Evolutionary conservation across 2,329 filamentous ascomycete species (phyloP).

Genomic region (Huntiella abstrusa): DNA sequence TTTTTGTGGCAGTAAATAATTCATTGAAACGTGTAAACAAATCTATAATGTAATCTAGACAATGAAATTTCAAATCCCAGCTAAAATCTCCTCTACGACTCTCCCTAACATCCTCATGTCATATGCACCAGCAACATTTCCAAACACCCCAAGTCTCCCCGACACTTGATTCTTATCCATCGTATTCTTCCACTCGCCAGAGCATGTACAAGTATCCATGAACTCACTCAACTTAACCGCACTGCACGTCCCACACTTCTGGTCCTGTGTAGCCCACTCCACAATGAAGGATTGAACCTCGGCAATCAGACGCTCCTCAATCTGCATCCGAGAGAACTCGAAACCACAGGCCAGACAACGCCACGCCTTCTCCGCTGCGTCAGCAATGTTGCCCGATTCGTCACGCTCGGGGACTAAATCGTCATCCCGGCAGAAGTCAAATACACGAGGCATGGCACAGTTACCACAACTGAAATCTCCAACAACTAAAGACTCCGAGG

Average conservation of each 20-base stretch:
- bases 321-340: conserved; percentile 55
- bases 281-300: conserved; percentile 57
- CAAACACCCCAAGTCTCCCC: conserved; percentile 48
- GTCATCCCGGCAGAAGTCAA: conserved; percentile 84
- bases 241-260: conserved; percentile 55
- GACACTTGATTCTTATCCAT: conserved; percentile 47
- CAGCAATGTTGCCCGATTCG: conserved; percentile 11
- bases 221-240: conserved; percentile 78
- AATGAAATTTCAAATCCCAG: conserved; percentile 20
- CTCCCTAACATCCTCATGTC: conserved; percentile 62
- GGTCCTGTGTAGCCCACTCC: conserved; percentile 75
- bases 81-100: conserved; percentile 47
- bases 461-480: conserved; percentile 67
- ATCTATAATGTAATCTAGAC: neutral
- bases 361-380: conserved; percentile 36
- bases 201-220: conserved; percentile 90
- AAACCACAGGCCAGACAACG: conserved; percentile 57
- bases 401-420: conserved; percentile 44
- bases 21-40: neutral
- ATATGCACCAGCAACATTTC: conserved; percentile 59
- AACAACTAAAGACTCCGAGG: conserved; percentile 55
- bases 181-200: conserved; percentile 63
- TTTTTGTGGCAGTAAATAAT: neutral
- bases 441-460: conserved; percentile 73
- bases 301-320: conserved; percentile 69